Evolutionary conservation across 345 rosid species (phyloP).

Genomic region (Geranium rotundifolium): DNA sequence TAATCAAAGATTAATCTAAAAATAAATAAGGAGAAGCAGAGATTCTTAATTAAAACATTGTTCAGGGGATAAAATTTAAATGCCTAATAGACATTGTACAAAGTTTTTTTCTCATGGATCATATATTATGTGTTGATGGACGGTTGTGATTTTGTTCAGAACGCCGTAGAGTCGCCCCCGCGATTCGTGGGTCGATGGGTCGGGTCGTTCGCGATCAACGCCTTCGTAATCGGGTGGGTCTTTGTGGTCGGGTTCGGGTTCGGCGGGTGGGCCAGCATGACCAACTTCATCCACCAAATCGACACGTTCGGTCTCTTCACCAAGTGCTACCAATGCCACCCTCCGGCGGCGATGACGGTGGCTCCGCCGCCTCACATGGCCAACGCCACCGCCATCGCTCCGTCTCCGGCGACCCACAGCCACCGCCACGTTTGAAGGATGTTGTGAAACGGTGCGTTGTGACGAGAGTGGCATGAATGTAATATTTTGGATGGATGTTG

Average conservation of each 20-base stretch:
- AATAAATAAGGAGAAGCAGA: too few relatives aligned
- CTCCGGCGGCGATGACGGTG: constrained; percentile 23
- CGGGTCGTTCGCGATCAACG: constrained; percentile 67
- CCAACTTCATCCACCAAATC: constrained; percentile 77
- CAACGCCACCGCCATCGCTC: constrained; percentile 22
- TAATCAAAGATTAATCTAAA: too few relatives aligned
- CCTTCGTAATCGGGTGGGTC: constrained; percentile 86
- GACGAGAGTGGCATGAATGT: too few relatives aligned
- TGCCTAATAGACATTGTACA: too few relatives aligned
- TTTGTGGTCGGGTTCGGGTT: constrained; percentile 86
- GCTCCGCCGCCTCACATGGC: constrained; percentile 11
- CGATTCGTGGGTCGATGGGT: constrained; percentile 72
- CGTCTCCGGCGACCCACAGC: constrained; percentile 13
- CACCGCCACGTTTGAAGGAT: too few relatives aligned
- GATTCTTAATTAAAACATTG: too few relatives aligned
- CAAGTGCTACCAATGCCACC: constrained; percentile 88
- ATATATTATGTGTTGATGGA: not conserved
- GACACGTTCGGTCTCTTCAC: constrained; percentile 95
- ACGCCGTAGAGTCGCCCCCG: constrained; percentile 88
- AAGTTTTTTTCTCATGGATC: not conserved
- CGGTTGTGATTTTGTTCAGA: constrained; percentile 33
- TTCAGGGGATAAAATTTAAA: too few relatives aligned
- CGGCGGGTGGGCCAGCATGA: constrained; percentile 94
- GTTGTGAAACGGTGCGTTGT: too few relatives aligned
- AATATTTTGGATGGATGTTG: too few relatives aligned